These are phyloP conservation scores for Macrotyloma uniflorum DNA, from an alignment of 306 rosid genomes.

Conservation along the genomic window DNA sequence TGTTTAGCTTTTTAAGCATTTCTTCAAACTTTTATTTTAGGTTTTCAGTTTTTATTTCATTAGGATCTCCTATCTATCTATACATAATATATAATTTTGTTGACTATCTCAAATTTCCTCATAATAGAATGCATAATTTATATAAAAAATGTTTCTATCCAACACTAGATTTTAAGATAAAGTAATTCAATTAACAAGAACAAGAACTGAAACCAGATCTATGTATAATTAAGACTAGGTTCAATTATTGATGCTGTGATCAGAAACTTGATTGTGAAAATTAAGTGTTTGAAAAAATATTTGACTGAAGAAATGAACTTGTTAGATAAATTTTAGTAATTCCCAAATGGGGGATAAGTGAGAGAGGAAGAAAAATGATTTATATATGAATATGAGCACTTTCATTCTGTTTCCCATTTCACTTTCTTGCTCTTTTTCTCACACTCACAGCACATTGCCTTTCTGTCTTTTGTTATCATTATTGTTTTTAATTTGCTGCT, in stretches of 20 bases:
- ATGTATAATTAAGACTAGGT: no score
- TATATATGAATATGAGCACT: conserved; percentile 17
- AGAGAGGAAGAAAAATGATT: neutral
- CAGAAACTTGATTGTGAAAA: no score
- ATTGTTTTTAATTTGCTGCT: conserved; percentile 34
- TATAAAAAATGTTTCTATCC: no score
- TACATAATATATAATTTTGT: no score
- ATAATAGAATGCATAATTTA: no score
- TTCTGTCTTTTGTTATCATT: conserved; percentile 45
- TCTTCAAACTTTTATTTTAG: neutral
- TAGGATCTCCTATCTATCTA: neutral
- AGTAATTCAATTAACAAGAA: no score
- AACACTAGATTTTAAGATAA: no score
- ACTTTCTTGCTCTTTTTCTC: conserved; percentile 2
- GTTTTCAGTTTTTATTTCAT: neutral
- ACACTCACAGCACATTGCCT: conserved; percentile 32
- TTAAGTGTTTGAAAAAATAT: no score
- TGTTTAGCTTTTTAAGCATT: neutral
- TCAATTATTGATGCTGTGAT: no score
- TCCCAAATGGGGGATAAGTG: neutral
- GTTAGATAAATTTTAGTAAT: neutral
- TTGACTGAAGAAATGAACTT: no score
- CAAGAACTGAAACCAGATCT: no score
- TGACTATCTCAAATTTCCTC: no score
- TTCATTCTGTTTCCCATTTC: conserved; percentile 41